These are phyloP conservation scores for Dunaliella sp. DNA, from an alignment of 139 green algal genomes.

Conservation along the genomic window DNA sequence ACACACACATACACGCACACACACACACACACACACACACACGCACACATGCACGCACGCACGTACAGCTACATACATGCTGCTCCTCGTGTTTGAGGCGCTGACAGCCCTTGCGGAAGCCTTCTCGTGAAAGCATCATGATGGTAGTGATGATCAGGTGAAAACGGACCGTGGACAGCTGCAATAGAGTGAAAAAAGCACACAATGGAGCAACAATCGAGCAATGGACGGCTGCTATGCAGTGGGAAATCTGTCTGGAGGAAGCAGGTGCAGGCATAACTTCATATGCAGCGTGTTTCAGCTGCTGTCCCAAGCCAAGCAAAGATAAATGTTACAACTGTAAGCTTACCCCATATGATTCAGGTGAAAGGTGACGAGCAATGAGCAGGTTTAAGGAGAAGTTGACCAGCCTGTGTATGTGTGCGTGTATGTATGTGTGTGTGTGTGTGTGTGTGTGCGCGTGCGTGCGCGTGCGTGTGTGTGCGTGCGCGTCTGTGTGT, in stretches of 20 bases:
- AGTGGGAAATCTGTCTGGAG: not conserved
- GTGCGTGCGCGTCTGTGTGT: too few species aligned
- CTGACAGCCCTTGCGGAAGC: constrained; percentile 80
- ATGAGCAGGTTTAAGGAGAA: constrained; percentile 84
- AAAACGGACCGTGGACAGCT: constrained; percentile 83
- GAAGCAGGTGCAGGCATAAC: not conserved
- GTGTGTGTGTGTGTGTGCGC: too few species aligned
- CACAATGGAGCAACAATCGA: not conserved
- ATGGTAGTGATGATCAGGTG: constrained; percentile 89
- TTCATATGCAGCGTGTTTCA: not conserved
- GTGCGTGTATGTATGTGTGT: too few species aligned
- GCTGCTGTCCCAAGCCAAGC: not conserved
- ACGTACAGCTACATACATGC: too few species aligned
- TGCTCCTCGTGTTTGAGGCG: constrained; percentile 34
- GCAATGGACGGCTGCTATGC: not conserved
- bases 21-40: too few species aligned
- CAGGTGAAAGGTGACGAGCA: constrained; percentile 66
- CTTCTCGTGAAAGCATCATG: constrained; percentile 82
- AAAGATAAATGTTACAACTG: not conserved
- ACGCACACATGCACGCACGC: too few species aligned
- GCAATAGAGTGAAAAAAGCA: constrained; percentile 8
- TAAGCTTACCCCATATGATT: constrained; percentile 74
- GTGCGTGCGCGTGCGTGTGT: too few species aligned
- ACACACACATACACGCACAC: too few species aligned
- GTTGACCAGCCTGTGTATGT: constrained; percentile 77